Base-by-base conservation (phyloP, 805 yeast species). In the Candida pseudoglaebosa region DNA sequence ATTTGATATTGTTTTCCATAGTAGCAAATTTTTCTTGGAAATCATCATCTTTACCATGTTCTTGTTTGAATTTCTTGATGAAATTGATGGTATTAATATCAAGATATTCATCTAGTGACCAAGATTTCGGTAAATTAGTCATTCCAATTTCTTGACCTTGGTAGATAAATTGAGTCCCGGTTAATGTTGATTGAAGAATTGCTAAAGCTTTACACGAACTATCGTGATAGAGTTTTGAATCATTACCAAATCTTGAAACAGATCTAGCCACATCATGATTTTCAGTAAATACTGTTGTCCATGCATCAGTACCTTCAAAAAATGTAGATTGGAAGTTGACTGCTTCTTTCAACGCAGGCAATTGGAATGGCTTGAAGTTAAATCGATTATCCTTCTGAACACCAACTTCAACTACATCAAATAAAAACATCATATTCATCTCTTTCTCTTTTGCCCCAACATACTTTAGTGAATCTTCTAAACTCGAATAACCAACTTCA, bases 101-200 rank as follows among this genome's bases (percentile, higher is more conserved):
- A 45, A 62, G 56, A 57, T 75, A 77, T 48, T 75, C 77, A 16
- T 59, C 61, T 37, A 75, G 56, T 15, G 64, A 61, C 78, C 79
- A 75, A 29, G 52, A 50, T 37, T 57, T 49, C n/a, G 75, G 65
- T 20, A 75, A 54, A 51, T 77, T 77, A 38, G 67, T 66, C 73
- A 71, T 72, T 22, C 78, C 82, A 43, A 78, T 61, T 48, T 78
- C 83, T 53, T 78, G 83, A 37, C 82, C 83, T 56, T 78, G 82
- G 57, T 76, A 78, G 28, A 78, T 59, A 56, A 65, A 78, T 39
- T 75, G 54, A 10, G 82, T 75, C 36, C 83, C 82, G 20, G 77
- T 70, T 46, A 75, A 62, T 9, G 78, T 50, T 9, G 63, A 39
- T 43, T 70, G 67, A 50, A 77, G 54, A 34, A 70, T 45, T n/a